Conservation (phyloP, 1,284 basidiomycete genomes). For the Ceraceosorus guamensis region DNA sequence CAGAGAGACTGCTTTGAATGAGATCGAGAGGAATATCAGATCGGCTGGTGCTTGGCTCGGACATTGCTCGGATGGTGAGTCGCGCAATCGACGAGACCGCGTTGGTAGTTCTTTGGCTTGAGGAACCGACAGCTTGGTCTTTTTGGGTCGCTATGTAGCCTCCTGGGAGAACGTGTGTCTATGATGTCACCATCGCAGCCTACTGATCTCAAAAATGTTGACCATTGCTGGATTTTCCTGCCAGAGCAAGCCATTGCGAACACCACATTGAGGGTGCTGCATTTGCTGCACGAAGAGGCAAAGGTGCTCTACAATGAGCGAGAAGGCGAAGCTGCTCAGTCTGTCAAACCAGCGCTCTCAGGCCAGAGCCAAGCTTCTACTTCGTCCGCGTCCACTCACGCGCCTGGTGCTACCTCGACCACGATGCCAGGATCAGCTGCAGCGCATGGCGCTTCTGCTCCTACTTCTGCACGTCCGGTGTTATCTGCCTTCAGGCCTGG, state of each 20-base stretch:
- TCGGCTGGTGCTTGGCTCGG: slow-evolving; percentile 54
- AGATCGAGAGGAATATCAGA: slow-evolving; percentile 73
- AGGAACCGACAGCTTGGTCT: no score
- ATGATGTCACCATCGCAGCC: slow-evolving; percentile 59
- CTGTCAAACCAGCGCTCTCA: slow-evolving; percentile 15
- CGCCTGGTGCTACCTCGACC: slow-evolving; percentile 5
- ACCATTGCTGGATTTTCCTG: background rate
- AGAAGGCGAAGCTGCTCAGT: slow-evolving; percentile 7
- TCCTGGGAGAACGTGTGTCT: slow-evolving; percentile 82
- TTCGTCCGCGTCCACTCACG: slow-evolving; percentile 1
- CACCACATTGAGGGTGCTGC: slow-evolving; percentile 80
- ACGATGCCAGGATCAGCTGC: background rate
- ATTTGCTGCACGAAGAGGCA: slow-evolving; percentile 81
- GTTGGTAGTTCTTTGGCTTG: no score
- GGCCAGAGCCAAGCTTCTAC: slow-evolving; percentile 12
- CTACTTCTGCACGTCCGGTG: slow-evolving; percentile 9
- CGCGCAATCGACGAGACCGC: no score
- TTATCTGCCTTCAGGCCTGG: slow-evolving; percentile 1
- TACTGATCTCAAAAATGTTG: background rate
- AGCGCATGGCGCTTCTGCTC: slow-evolving; percentile 13
- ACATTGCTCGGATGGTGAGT: no score
- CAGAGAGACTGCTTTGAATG: slow-evolving; percentile 76
- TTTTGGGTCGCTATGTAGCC: slow-evolving; percentile 51
- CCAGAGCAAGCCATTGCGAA: slow-evolving; percentile 88
- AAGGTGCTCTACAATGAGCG: slow-evolving; percentile 18